Conservation (phyloP, 495 filamentous ascomycete genomes). For the Tuber indicum region DNA sequence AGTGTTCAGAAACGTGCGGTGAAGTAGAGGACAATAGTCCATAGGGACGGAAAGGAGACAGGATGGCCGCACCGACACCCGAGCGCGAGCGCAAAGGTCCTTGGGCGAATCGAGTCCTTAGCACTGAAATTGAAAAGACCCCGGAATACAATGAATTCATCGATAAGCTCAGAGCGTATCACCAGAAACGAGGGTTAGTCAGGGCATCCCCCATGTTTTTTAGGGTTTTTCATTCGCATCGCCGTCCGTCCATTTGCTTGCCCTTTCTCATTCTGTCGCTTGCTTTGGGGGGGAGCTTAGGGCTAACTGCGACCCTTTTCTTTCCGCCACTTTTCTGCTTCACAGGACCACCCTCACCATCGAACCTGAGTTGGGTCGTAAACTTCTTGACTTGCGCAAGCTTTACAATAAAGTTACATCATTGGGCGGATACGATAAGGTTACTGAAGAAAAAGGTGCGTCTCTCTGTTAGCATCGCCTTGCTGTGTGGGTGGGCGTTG, state of each 20-base stretch:
- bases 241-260: constrained; percentile 4
- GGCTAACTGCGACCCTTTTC: constrained; percentile 1
- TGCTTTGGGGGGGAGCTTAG: constrained; percentile 4
- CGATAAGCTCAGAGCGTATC: constrained; percentile 56
- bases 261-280: neutral
- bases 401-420: constrained; percentile 63
- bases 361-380: constrained; percentile 64
- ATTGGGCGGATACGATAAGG: constrained; percentile 72
- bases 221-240: neutral
- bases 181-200: constrained; percentile 60
- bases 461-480: neutral
- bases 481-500: neutral
- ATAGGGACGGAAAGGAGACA: neutral
- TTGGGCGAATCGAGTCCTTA: constrained; percentile 45
- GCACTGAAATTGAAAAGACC: constrained; percentile 50
- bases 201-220: neutral
- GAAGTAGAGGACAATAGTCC: neutral
- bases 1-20: neutral
- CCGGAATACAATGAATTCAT: constrained; percentile 66
- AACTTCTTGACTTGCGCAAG: constrained; percentile 62
- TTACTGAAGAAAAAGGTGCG: constrained; percentile 62
- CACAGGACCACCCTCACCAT: constrained; percentile 59
- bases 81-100: constrained; percentile 38
- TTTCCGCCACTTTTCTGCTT: constrained; percentile 18
- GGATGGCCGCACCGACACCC: constrained; percentile 30